Evolutionary conservation across 371 early-diverging fungal genomes (phyloP).

Genomic region (Mucor irregularis): DNA sequence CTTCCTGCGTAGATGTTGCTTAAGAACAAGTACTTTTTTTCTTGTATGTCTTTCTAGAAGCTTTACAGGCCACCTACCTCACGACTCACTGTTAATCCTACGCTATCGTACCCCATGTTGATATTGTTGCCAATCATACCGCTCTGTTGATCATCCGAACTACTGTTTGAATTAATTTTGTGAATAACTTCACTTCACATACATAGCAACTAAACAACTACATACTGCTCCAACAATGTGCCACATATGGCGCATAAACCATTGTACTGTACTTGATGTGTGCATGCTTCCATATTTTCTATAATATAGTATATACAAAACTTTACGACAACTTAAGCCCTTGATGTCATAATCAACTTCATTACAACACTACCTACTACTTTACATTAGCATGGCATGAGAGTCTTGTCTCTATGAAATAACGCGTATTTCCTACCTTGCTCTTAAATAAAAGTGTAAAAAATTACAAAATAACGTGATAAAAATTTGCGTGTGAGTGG

Average conservation of each 20-base stretch:
- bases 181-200: not conserved
- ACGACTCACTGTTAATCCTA: slow-evolving; percentile 72
- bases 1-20: slow-evolving; percentile 72
- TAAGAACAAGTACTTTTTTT: not conserved
- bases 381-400: not conserved
- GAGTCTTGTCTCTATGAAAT: not conserved
- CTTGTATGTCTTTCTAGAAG: not conserved
- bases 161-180: not conserved
- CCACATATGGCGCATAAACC: slow-evolving; percentile 89
- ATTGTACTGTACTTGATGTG: slow-evolving; percentile 76
- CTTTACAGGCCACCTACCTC: slow-evolving; percentile 29
- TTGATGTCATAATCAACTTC: not conserved
- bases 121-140: slow-evolving; percentile 24
- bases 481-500: not conserved
- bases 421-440: too few species aligned
- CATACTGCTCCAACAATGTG: slow-evolving; percentile 57
- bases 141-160: slow-evolving; percentile 2
- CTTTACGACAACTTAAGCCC: too few species aligned
- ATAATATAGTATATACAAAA: not conserved
- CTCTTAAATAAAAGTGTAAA: too few species aligned
- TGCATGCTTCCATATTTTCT: slow-evolving; percentile 53
- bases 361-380: not conserved
- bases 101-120: slow-evolving; percentile 78
- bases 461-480: too few species aligned
- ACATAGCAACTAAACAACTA: slow-evolving; percentile 1